phyloP scores from a whole-genome alignment of 768 basidiomycete species.

The Termitomyces sp. region DNA sequence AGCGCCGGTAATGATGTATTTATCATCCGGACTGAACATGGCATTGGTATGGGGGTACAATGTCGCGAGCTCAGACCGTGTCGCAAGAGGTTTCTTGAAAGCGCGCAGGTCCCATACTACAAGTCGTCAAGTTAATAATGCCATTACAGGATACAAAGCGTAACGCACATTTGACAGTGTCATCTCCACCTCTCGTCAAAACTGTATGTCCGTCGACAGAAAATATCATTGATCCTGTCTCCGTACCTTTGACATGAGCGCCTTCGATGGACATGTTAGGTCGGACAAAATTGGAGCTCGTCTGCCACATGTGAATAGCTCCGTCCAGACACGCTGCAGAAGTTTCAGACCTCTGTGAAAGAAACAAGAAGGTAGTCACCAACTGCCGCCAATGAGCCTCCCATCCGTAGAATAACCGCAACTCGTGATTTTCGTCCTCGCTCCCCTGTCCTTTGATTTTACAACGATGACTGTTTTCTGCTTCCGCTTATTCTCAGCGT shows the following conservation, averaged over 20 bases:
- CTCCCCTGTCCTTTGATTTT: conserved; percentile 92
- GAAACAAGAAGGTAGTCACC: conserved; percentile 12
- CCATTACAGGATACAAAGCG: not conserved
- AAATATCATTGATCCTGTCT: conserved; percentile 84
- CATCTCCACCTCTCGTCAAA: conserved; percentile 88
- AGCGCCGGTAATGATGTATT: conserved; percentile 79
- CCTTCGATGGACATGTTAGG: conserved; percentile 83
- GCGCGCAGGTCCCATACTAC: conserved; percentile 92
- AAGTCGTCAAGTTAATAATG: not conserved
- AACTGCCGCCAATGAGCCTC: conserved; percentile 85
- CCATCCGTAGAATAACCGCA: conserved; percentile 90
- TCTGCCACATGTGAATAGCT: conserved; percentile 89
- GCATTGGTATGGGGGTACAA: conserved; percentile 93
- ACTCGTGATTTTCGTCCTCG: conserved; percentile 84
- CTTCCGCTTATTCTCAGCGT: conserved; percentile 86
- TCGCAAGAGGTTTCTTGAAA: conserved; percentile 83
- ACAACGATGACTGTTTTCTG: conserved; percentile 96
- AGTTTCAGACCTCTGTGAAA: not conserved
- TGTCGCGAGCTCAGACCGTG: conserved; percentile 59
- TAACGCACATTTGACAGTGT: conserved; percentile 88
- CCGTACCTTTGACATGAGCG: conserved; percentile 82
- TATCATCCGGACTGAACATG: conserved; percentile 92
- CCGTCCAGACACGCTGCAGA: conserved; percentile 87
- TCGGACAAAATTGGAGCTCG: conserved; percentile 88
- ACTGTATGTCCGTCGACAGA: conserved; percentile 84